Conservation (phyloP, 2,329 filamentous ascomycete genomes). For the Plectosphaerella plurivora region DNA sequence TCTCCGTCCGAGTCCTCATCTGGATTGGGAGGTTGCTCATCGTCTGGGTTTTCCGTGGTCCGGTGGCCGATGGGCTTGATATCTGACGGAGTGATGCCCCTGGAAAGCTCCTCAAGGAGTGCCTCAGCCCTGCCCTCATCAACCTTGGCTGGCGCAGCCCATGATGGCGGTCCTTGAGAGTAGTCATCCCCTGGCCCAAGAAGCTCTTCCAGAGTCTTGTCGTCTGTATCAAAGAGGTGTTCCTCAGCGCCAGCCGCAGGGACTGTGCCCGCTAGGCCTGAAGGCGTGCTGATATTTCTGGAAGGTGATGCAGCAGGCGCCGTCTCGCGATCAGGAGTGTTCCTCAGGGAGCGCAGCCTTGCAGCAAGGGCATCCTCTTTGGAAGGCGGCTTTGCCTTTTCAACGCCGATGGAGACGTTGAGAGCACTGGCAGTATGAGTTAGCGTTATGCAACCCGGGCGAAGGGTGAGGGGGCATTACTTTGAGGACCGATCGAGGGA, state of each 20-base stretch:
- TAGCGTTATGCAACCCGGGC: background rate
- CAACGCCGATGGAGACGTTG: slow-evolving; percentile 29
- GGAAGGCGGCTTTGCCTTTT: slow-evolving; percentile 35
- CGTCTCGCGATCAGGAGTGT: slow-evolving; percentile 22
- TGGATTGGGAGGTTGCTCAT: slow-evolving; percentile 8
- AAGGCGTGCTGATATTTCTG: background rate
- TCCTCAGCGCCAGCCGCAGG: slow-evolving; percentile 25
- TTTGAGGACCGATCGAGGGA: slow-evolving; percentile 25
- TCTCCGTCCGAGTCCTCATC: slow-evolving; percentile 48
- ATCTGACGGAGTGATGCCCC: slow-evolving; percentile 19
- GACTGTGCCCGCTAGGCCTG: slow-evolving; percentile 2
- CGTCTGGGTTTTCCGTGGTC: background rate
- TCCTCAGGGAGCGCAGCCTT: slow-evolving; percentile 46
- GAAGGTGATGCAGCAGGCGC: background rate
- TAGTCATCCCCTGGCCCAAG: slow-evolving; percentile 35
- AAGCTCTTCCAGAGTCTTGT: slow-evolving; percentile 48
- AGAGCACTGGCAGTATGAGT: slow-evolving; percentile 12
- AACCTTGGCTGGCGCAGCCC: slow-evolving; percentile 18
- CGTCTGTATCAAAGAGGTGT: slow-evolving; percentile 40
- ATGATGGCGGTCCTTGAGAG: slow-evolving; percentile 3
- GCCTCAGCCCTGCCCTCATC: slow-evolving; percentile 24
- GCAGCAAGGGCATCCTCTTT: slow-evolving; percentile 47
- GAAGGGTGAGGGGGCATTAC: slow-evolving; percentile 24
- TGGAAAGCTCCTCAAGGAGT: slow-evolving; percentile 30
- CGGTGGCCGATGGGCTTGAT: background rate